phyloP scores from a whole-genome alignment of 495 filamentous ascomycete genomes.

The Penicillium paxilli region DNA sequence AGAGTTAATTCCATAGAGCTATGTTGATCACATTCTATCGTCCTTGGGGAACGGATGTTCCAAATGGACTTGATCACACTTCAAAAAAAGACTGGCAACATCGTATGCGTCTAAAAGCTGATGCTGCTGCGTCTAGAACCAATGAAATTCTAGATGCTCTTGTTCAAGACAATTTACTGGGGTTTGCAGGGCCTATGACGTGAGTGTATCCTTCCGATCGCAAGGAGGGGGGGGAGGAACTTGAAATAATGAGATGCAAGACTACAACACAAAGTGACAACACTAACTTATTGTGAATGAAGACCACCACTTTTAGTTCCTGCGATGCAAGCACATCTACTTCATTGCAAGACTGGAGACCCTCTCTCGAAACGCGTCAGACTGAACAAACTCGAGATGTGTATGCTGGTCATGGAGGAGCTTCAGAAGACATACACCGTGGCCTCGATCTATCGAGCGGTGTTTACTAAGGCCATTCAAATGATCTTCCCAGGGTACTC shows the following conservation, averaged over 20 bases:
- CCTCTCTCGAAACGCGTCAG: constrained; percentile 32
- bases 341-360: constrained; percentile 33
- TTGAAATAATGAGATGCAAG: not conserved
- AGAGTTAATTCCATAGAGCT: constrained; percentile 22
- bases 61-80: constrained; percentile 6
- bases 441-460: constrained; percentile 33
- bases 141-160: constrained; percentile 33
- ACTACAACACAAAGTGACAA: not conserved
- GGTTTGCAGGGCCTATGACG: constrained; percentile 35
- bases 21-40: constrained; percentile 33
- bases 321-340: constrained; percentile 41
- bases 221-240: not conserved
- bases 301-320: constrained; percentile 40
- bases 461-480: constrained; percentile 33
- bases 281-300: not conserved
- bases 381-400: constrained; percentile 40
- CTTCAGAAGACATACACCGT: constrained; percentile 36
- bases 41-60: constrained; percentile 16
- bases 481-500: constrained; percentile 25
- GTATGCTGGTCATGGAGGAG: constrained; percentile 43
- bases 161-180: constrained; percentile 29
- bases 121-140: constrained; percentile 33
- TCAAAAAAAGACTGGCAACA: constrained; percentile 18
- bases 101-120: constrained; percentile 18
- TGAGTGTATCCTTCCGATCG: constrained; percentile 12